A percentile compares a stretch with the other conserved stretches of the same genome.
Conservation (phyloP, 768 basidiomycete genomes). For the Podaxis pistillaris region DNA sequence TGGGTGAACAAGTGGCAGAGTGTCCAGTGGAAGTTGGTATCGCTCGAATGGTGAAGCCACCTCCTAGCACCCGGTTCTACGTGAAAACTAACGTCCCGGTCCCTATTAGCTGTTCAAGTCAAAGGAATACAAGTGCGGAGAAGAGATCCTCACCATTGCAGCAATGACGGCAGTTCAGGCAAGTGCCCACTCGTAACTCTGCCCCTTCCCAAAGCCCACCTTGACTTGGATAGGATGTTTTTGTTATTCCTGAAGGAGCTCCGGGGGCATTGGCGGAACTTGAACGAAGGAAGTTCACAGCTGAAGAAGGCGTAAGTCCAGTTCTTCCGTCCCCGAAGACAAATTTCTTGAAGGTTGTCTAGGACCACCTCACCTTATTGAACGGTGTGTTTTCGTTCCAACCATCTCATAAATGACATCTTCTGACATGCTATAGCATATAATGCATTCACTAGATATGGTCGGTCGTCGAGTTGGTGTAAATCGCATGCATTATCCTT, state of each 20-base stretch:
- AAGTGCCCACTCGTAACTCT: constrained; percentile 9
- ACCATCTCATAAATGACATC: background rate
- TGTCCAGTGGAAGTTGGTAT: constrained; percentile 91
- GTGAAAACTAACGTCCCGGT: background rate
- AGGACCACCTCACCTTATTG: constrained; percentile 94
- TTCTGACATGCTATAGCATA: constrained; percentile 55
- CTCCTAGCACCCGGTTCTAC: background rate
- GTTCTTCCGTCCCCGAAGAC: background rate
- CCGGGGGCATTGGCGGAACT: constrained; percentile 86
- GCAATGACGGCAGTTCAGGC: constrained; percentile 95
- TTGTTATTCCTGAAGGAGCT: constrained; percentile 84
- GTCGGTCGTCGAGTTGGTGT: constrained; percentile 89
- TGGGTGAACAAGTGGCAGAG: constrained; percentile 89
- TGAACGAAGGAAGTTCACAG: constrained; percentile 93
- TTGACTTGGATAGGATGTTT: constrained; percentile 64
- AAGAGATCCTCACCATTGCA: constrained; percentile 93
- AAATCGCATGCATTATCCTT: constrained; percentile 91
- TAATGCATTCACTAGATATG: constrained; percentile 86
- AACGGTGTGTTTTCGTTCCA: constrained; percentile 62
- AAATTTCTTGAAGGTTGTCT: background rate
- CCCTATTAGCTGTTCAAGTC: constrained; percentile 75
- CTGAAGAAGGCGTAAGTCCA: constrained; percentile 86
- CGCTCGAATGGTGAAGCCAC: constrained; percentile 79
- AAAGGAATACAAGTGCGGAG: constrained; percentile 83
- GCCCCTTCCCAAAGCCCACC: background rate